Evolutionary conservation across 106 monocot species (phyloP).

Genomic region (Iris macrosiphon): DNA sequence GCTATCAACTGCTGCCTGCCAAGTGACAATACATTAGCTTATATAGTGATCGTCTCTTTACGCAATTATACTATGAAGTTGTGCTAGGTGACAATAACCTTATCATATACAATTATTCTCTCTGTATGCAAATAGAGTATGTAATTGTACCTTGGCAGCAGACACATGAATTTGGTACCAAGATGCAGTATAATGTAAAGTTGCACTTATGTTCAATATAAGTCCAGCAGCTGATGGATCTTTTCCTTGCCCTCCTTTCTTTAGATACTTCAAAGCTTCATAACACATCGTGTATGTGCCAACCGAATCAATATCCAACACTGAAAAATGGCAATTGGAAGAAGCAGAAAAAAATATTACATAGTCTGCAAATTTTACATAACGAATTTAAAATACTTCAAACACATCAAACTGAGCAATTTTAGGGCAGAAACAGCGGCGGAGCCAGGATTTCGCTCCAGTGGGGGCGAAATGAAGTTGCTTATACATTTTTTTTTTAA

Average conservation of each 20-base stretch:
- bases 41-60: not conserved
- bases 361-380: not conserved
- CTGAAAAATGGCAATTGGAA: constrained; percentile 23
- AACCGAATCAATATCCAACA: constrained; percentile 86
- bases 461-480: too few species aligned
- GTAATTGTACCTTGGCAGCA: constrained; percentile 73
- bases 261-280: constrained; percentile 88
- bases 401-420: too few species aligned
- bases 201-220: constrained; percentile 93
- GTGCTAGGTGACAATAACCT: not conserved
- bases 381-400: too few species aligned
- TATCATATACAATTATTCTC: not conserved
- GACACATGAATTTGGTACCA: constrained; percentile 98
- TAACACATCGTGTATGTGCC: constrained; percentile 95
- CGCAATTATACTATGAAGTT: not conserved
- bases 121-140: not conserved
- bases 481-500: too few species aligned
- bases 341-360: not conserved
- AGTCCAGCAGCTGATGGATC: constrained; percentile 52
- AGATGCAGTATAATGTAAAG: constrained; percentile 81
- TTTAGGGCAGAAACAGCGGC: too few species aligned
- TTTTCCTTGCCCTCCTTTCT: constrained; percentile 49
- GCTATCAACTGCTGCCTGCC: constrained; percentile 90
- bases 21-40: constrained; percentile 1
- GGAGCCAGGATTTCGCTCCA: too few species aligned